Conservation (phyloP, 1,284 basidiomycete genomes). For the Trametes pubescens region DNA sequence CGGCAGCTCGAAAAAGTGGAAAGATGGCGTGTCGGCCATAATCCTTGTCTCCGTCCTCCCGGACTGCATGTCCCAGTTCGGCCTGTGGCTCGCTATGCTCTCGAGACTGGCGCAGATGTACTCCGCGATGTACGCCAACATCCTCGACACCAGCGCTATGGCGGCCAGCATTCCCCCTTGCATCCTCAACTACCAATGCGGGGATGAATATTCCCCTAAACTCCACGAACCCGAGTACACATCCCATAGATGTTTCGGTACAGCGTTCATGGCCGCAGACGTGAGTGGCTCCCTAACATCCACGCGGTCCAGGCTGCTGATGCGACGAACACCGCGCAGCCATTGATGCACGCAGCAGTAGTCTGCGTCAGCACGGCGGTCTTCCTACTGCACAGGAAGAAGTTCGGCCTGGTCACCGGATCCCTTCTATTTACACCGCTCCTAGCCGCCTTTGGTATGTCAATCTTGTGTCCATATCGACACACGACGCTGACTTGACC, state of each 20-base stretch:
- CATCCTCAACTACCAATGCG: background rate
- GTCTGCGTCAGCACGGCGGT: background rate
- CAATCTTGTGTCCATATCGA: background rate
- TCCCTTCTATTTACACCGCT: background rate
- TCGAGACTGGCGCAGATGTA: background rate
- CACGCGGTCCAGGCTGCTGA: background rate
- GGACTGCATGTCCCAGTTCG: background rate
- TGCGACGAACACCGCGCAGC: background rate
- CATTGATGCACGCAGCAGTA: background rate
- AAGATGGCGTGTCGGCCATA: background rate
- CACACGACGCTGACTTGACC: no score
- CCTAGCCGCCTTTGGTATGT: background rate
- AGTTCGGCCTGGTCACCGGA: background rate
- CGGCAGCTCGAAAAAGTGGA: slow-evolving; percentile 8
- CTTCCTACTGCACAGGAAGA: background rate
- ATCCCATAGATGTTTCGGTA: slow-evolving; percentile 7
- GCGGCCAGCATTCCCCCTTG: background rate
- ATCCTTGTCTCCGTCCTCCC: slow-evolving; percentile 9
- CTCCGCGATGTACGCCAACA: background rate
- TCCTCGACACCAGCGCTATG: background rate
- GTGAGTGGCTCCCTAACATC: background rate
- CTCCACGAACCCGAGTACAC: background rate
- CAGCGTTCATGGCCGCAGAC: background rate
- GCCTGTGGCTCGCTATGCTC: background rate
- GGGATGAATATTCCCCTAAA: background rate